Base-by-base conservation (phyloP, 2,329 filamentous ascomycete species). In the Blastomyces emzantsi region DNA sequence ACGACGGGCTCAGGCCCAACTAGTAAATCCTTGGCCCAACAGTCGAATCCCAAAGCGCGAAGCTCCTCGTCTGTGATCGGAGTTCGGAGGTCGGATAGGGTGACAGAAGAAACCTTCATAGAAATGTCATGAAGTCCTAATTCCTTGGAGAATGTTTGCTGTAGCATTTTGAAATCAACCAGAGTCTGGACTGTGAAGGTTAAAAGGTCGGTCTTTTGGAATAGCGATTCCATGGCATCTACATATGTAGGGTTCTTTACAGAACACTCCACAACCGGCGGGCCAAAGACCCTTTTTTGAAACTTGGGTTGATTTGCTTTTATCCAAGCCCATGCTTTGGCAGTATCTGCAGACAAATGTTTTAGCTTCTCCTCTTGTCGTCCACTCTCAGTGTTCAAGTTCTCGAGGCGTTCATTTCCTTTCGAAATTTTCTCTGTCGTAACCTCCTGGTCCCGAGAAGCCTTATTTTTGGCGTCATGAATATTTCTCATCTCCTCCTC, bases 1-100 rank as follows among this genome's bases (percentile, higher is more conserved):
- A 97, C 78, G 1, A 99, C 90, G 1, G 90, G 83, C 1, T 88
- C 86, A 0, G 95, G 95, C 0, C 93, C 94, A 43, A 87, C 82
- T 6, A 99, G 73, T 64, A 84, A 90, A 71, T 97, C 89, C 33
- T 90, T 81, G 0, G 91, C 87, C 78, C 89, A 96, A 1, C 88
- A 87, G 67, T 95, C 88, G 60, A 99, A 84, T 0, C 91, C 91
- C 45, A 74, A 85, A 64, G 51, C 70, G 64, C 61, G 70, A 63
- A 91, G 75, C 61, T 90, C 80, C 9, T 85, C 79, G 6, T 73
- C 69, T 0, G 82, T 76, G 5, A 90, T 70, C 0, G 85, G 84
- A 8, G 83, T 70, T 58, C 72, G 78, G 68, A 87, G 89, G 0
- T 79, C 74, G 3, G 80, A 76, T 9, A 91, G 74, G 1, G 83